phyloP scores from a whole-genome alignment of 495 filamentous ascomycete genomes.

The Neurospora sp. region DNA sequence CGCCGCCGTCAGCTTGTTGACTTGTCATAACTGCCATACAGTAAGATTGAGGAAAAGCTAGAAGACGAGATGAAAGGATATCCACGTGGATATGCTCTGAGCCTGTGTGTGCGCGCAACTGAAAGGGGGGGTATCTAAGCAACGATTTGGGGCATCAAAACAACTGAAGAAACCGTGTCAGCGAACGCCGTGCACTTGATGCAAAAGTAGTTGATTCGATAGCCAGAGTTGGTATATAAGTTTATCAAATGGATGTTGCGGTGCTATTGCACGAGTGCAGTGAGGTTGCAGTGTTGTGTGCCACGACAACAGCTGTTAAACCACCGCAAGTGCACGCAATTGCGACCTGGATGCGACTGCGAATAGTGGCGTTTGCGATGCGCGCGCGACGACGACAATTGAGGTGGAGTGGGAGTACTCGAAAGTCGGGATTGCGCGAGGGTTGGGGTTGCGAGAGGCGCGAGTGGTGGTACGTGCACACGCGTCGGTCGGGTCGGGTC shows the following conservation, averaged over 20 bases:
- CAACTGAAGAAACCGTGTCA: not conserved
- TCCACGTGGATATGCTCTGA: not conserved
- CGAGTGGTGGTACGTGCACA: constrained; percentile 22
- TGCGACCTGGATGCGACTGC: not conserved
- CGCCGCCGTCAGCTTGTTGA: constrained; percentile 30
- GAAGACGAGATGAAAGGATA: constrained; percentile 22
- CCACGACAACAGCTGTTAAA: not conserved
- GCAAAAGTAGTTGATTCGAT: not conserved
- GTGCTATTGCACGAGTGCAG: not conserved
- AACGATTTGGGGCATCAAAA: not conserved
- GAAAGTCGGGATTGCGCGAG: constrained; percentile 4
- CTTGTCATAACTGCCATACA: constrained; percentile 50
- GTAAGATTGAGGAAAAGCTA: constrained; percentile 6
- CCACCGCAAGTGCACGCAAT: not conserved
- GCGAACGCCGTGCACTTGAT: not conserved
- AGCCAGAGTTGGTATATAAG: not conserved
- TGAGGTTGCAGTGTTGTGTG: not conserved
- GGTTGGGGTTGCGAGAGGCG: constrained; percentile 7
- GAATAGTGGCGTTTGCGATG: constrained; percentile 7
- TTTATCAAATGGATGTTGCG: not conserved
- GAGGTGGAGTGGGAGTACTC: constrained; percentile 1
- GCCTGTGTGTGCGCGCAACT: not conserved
- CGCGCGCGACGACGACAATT: not conserved
- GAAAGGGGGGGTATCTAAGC: not conserved
- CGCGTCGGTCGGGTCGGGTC: constrained; percentile 13